A percentile compares a stretch with the other conserved stretches of the same genome.
phyloP scores from a whole-genome alignment of 768 basidiomycete genomes.

The Tricholomella constricta region DNA sequence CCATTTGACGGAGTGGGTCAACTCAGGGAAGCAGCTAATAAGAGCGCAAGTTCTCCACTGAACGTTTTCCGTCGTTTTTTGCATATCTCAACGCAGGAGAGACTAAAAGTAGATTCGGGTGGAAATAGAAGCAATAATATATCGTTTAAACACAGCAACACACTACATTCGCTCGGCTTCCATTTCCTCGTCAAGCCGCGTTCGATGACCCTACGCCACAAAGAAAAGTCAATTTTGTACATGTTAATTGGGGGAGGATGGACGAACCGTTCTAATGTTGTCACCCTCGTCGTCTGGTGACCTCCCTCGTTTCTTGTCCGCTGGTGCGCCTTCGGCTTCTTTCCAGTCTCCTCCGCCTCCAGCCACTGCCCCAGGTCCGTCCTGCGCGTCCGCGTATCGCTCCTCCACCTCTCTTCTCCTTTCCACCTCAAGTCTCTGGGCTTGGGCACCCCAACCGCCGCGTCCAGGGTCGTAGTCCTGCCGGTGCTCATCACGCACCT shows the following conservation, averaged over 20 bases:
- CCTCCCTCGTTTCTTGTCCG: slow-evolving; percentile 62
- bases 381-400: slow-evolving; percentile 79
- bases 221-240: slow-evolving; percentile 8
- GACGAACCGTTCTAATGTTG: slow-evolving; percentile 53
- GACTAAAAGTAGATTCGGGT: slow-evolving; percentile 4
- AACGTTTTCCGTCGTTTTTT: background rate
- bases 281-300: slow-evolving; percentile 82
- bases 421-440: slow-evolving; percentile 71
- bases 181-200: slow-evolving; percentile 63
- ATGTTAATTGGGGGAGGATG: slow-evolving; percentile 3
- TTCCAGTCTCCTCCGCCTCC: slow-evolving; percentile 88
- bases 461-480: slow-evolving; percentile 97
- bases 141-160: slow-evolving; percentile 22
- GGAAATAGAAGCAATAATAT: slow-evolving; percentile 26
- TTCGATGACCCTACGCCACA: slow-evolving; percentile 51
- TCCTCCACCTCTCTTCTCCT: slow-evolving; percentile 83
- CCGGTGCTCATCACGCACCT: slow-evolving; percentile 95
- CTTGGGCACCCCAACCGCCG: slow-evolving; percentile 92
- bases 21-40: slow-evolving; percentile 8
- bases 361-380: slow-evolving; percentile 79
- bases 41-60: slow-evolving; percentile 24
- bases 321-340: slow-evolving; percentile 49
- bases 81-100: background rate
- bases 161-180: slow-evolving; percentile 72
- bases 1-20: slow-evolving; percentile 51